These are phyloP conservation scores for Tylopilus vinaceipallidus DNA, from an alignment of 768 basidiomycete genomes.

Conservation along the genomic window DNA sequence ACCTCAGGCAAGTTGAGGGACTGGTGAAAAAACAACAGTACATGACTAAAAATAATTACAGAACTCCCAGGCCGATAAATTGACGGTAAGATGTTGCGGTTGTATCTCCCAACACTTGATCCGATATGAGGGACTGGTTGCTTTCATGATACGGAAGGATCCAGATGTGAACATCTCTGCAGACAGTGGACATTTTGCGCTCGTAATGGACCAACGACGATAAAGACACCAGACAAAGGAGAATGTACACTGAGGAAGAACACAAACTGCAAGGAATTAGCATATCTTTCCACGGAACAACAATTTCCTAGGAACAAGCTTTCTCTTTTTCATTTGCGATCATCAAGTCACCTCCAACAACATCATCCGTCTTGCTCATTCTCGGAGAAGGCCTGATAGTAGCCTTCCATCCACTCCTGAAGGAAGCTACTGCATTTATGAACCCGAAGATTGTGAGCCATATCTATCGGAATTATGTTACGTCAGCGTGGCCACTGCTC, in stretches of 20 bases:
- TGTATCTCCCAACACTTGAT: no score
- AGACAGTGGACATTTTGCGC: no score
- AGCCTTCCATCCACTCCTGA: slow-evolving; percentile 71
- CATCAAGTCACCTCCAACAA: background rate
- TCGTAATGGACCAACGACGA: background rate
- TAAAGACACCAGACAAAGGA: background rate
- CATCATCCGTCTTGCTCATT: background rate
- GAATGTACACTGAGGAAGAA: background rate
- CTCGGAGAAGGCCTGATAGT: slow-evolving; percentile 39
- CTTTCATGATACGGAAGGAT: background rate
- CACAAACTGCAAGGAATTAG: background rate
- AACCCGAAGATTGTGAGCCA: slow-evolving; percentile 43
- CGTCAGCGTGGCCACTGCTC: slow-evolving; percentile 4
- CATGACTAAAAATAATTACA: background rate
- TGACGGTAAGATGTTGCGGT: background rate
- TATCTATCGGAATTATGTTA: slow-evolving; percentile 25
- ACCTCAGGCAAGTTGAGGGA: no score
- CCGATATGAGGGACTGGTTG: background rate
- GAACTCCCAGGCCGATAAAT: no score
- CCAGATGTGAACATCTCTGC: background rate
- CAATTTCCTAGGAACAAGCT: slow-evolving; percentile 6
- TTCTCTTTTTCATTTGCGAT: slow-evolving; percentile 13
- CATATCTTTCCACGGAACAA: background rate
- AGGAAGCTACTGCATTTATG: slow-evolving; percentile 55
- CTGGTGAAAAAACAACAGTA: background rate